phyloP scores from a whole-genome alignment of 2,329 filamentous ascomycete species.

The Sporothrix phasma region DNA sequence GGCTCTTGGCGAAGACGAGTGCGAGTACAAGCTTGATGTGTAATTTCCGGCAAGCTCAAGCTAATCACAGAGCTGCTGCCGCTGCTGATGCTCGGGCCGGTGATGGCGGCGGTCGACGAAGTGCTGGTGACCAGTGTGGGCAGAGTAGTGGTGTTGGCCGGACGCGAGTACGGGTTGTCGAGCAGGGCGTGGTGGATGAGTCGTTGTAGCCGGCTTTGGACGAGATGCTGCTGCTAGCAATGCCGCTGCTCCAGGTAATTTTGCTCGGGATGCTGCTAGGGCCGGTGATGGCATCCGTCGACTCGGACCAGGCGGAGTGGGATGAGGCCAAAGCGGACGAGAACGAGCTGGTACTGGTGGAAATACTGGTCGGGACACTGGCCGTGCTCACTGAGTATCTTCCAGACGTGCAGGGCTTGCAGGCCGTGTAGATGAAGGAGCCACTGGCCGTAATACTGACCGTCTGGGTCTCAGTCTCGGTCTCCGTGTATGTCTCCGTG shows the following conservation, averaged over 20 bases:
- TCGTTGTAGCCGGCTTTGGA: background rate
- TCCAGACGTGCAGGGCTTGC: slow-evolving; percentile 5
- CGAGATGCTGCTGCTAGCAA: background rate
- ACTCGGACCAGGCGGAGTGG: background rate
- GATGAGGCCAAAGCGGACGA: background rate
- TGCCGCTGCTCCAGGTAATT: background rate
- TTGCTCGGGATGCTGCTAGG: background rate
- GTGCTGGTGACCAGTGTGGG: background rate
- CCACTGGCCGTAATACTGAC: background rate
- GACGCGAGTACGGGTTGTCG: background rate
- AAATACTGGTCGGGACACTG: background rate
- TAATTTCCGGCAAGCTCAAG: background rate
- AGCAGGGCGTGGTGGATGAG: background rate
- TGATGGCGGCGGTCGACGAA: background rate
- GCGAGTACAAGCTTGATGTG: slow-evolving; percentile 8
- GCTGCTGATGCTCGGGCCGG: background rate
- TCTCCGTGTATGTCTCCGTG: background rate
- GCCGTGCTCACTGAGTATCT: background rate
- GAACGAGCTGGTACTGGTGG: background rate
- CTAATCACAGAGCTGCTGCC: background rate
- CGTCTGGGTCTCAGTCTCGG: background rate
- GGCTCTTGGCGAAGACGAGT: background rate
- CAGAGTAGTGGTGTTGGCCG: background rate
- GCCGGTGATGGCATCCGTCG: slow-evolving; percentile 4
- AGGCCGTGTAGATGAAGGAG: slow-evolving; percentile 5